These are phyloP conservation scores for Parastagonospora nodorum DNA, from an alignment of 2,329 filamentous ascomycete genomes.

Conservation along the genomic window DNA sequence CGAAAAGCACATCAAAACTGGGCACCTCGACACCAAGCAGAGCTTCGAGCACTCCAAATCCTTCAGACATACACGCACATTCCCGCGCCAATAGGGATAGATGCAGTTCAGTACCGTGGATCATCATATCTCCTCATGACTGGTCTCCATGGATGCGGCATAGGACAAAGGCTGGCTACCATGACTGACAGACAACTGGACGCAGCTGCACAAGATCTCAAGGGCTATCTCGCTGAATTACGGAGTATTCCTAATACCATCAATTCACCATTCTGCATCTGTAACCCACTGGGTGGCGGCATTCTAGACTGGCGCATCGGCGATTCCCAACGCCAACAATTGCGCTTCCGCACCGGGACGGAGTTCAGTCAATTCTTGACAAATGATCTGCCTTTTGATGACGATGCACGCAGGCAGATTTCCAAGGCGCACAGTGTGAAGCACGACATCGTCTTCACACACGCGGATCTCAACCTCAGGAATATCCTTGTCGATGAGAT, in stretches of 20 bases:
- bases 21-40: constrained; percentile 19
- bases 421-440: constrained; percentile 16
- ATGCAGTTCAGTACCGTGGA: constrained; percentile 10
- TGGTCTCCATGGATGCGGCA: constrained; percentile 8
- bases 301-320: constrained; percentile 22
- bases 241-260: constrained; percentile 19
- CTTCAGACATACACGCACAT: constrained; percentile 13
- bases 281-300: constrained; percentile 18
- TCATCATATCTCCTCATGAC: constrained; percentile 23
- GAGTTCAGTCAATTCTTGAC: constrained; percentile 17
- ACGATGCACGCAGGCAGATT: constrained; percentile 10
- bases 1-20: constrained; percentile 12
- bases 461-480: constrained; percentile 24
- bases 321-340: constrained; percentile 13
- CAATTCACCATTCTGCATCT: constrained; percentile 14
- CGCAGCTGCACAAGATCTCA: constrained; percentile 11
- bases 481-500: constrained; percentile 26
- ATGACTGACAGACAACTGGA: constrained; percentile 20
- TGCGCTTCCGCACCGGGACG: constrained; percentile 12
- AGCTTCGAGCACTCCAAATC: constrained; percentile 13
- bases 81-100: constrained; percentile 15
- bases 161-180: constrained; percentile 14
- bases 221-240: constrained; percentile 14
- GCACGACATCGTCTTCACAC: constrained; percentile 25
- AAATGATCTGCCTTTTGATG: constrained; percentile 11